Base-by-base conservation (phyloP, 2,329 filamentous ascomycete species). In the Sphaerulina musiva region DNA sequence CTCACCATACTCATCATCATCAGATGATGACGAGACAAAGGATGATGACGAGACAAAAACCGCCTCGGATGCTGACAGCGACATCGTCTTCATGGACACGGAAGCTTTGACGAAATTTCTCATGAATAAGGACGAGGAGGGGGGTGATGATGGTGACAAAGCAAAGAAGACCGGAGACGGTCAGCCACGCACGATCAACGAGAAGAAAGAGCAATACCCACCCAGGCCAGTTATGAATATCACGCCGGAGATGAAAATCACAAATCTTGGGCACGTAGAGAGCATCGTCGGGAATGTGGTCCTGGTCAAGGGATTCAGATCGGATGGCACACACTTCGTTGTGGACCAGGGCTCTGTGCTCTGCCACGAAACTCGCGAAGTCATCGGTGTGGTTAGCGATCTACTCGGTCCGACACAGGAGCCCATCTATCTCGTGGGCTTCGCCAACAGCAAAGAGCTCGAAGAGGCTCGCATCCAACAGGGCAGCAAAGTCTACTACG, bases 351-450 rank as follows among this genome's bases (percentile, higher is more conserved):
- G 88, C 31, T 95, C 91, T 0, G 80, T 95, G 3, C 79, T 98
- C 29, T 96, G 89, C 72, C 82, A 84, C 29, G 81, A 81, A 59
- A 81, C 93, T 62, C 80, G 89, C 49, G 80, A 79, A 17, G 80
- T 96, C 29, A 80, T 96, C 51, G 93, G 91, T 23, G 85, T 81
- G 14, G 80, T 97, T 4, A 79, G 84, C 4, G 92, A 97, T 65
- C 87, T 89, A 4, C 80, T 97, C 34, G 93, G 92, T 45, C 82
- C 87, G 65, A 89, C 96, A 2, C 81, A 89, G 59, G 84, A 89
- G 62, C 93, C 93, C 7, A 77, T 91, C 62, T 98, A 97, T 73
- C 87, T 86, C 1, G 81, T 96, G 8, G 80, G 83, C 38, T 95
- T 95, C 68, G 78, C 80, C 12, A 84, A 80, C 46, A 74, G 80